Evolutionary conservation across 352 stramenopile species (phyloP).

Genomic region (Phytophthora parvispora): DNA sequence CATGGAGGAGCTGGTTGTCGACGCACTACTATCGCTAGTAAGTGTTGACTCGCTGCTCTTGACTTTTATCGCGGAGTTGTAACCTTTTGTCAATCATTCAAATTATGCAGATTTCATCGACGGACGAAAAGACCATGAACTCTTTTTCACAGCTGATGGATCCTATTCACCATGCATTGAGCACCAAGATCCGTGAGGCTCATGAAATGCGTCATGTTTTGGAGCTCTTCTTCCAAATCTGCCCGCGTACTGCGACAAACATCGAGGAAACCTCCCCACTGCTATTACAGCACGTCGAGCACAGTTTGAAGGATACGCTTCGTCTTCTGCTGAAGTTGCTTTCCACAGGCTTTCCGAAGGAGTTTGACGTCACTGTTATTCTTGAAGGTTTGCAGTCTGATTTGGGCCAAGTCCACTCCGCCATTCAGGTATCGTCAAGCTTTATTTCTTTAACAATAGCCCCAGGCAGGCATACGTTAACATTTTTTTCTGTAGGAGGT

Average conservation of each 20-base stretch:
- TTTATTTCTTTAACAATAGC: not conserved
- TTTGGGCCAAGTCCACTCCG: conserved; percentile 75
- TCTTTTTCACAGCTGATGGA: conserved; percentile 66
- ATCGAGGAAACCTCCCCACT: conserved; percentile 84
- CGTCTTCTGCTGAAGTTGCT: conserved; percentile 84
- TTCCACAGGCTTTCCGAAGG: conserved; percentile 83
- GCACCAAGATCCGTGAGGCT: conserved; percentile 74
- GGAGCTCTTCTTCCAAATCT: conserved; percentile 80
- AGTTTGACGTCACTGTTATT: conserved; percentile 88
- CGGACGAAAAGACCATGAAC: conserved; percentile 67
- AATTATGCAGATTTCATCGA: conserved; percentile 52
- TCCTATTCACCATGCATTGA: conserved; percentile 69
- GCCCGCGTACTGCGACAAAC: conserved; percentile 68
- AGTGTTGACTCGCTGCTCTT: not conserved
- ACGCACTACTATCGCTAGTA: conserved; percentile 72
- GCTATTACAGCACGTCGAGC: conserved; percentile 82
- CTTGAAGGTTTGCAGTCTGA: conserved; percentile 84
- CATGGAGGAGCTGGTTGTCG: conserved; percentile 78
- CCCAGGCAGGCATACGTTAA: not conserved
- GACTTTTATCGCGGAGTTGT: not conserved
- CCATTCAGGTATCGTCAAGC: conserved; percentile 61
- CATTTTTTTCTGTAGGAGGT: conserved; percentile 61
- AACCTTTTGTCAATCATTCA: not conserved
- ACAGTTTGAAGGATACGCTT: conserved; percentile 78
- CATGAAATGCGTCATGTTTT: conserved; percentile 86